Base-by-base conservation (phyloP, 2,329 filamentous ascomycete species). In the Davidsoniella eucalypti region DNA sequence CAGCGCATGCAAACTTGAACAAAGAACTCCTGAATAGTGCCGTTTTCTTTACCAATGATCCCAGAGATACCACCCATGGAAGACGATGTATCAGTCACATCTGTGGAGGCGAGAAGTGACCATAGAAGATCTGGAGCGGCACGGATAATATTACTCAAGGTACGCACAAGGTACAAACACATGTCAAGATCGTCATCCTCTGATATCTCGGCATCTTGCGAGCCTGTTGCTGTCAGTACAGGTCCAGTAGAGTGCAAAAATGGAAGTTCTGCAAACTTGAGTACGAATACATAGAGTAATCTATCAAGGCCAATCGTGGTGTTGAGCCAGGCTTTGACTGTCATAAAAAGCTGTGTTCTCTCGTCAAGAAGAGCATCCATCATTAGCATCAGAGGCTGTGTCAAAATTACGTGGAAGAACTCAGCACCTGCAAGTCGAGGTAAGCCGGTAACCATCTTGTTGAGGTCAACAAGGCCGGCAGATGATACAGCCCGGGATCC, bases 241-340 rank as follows among this genome's bases (percentile, higher is more conserved):
- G 52, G 49, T 10, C 52, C 45, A 16, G 23, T 54, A 54, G 41
- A 48, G 23, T 41, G 62, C 1, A 81, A 63, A 55, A 81, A 80
- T 4, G 65, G 61, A 36, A 82, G 67, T 14, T 69, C 65, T 0
- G 71, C 65, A 37, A 82, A 67, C 55, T 78, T 82, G 3, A 68
- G 65, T 1, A 78, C 68, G 52, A 84, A 74, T 1, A 82, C 64
- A 40, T 73, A 64, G 55, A 83, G 80, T 0, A 84, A 63, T 54
- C 78, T 82, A 50, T 82, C 77, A 55, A 80, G 71, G 2, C 77
- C 76, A 51, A 76, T 63, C 58, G 79, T 70, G 51, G 62, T 80
- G 57, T 84, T 82, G 3, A 96, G 69, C 88, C 90, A 95, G 45
- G 76, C 79, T 57, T 82, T 82, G 38, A 86, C 78, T 23, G 83